Conservation (phyloP, 108 stramenopile species). For the Skeletonema marinoi region DNA sequence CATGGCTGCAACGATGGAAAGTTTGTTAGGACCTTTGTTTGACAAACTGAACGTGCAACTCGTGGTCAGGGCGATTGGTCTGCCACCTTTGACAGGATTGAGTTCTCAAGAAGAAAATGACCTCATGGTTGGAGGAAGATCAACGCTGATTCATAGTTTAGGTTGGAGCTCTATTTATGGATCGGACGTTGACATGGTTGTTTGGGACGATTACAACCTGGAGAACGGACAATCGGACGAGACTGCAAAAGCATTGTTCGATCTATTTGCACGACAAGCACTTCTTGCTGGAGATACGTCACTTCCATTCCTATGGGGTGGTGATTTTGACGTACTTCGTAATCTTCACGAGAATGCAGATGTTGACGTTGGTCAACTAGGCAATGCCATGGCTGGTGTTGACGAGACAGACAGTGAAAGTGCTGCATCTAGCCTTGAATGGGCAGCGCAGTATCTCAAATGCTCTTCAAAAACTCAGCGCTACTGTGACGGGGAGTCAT, state of each 20-base stretch:
- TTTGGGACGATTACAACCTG: slow-evolving; percentile 75
- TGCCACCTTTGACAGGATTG: slow-evolving; percentile 57
- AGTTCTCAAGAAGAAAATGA: slow-evolving; percentile 36
- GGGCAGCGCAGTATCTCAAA: slow-evolving; percentile 70
- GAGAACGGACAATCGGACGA: slow-evolving; percentile 33
- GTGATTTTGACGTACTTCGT: slow-evolving; percentile 60
- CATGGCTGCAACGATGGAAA: slow-evolving; percentile 73
- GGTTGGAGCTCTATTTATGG: slow-evolving; percentile 75
- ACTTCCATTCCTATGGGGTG: slow-evolving; percentile 71
- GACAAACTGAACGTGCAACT: slow-evolving; percentile 60
- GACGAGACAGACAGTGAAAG: slow-evolving; percentile 52
- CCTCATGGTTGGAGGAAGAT: slow-evolving; percentile 22
- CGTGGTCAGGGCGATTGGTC: slow-evolving; percentile 65
- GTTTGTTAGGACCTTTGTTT: slow-evolving; percentile 71
- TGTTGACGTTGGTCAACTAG: slow-evolving; percentile 76
- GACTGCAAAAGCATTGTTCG: slow-evolving; percentile 31
- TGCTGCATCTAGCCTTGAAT: slow-evolving; percentile 61
- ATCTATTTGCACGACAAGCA: slow-evolving; percentile 75
- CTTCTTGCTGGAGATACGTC: slow-evolving; percentile 53
- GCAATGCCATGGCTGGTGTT: slow-evolving; percentile 54
- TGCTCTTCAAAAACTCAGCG: slow-evolving; percentile 46
- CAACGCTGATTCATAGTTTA: slow-evolving; percentile 43
- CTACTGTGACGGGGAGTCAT: slow-evolving; percentile 50
- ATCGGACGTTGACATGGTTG: slow-evolving; percentile 68
- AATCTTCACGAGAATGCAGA: slow-evolving; percentile 70